Evolutionary conservation across 768 basidiomycete species (phyloP), one percentile per base, ranked within the genome.

Genomic region (Macrolepiota albuminosa): DNA sequence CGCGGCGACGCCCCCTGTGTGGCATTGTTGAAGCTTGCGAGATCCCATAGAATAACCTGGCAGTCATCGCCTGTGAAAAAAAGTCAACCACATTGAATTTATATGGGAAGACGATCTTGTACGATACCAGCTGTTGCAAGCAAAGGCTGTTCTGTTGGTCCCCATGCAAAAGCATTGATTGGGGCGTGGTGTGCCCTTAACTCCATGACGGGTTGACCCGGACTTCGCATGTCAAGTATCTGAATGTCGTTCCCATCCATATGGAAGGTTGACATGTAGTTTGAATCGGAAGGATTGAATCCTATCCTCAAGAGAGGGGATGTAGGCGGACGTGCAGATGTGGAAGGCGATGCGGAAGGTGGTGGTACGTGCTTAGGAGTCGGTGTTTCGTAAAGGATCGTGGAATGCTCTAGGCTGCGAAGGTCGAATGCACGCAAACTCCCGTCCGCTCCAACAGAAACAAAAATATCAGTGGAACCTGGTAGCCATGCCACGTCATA

Each of bases 401-500:
- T 99, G 13, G 94, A 97, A 74, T 98, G 97, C 71, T 99, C 97
- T 48, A 99, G 82, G 65, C 91, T 93, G 52, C 97, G 88, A 58
- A 99, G 79, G 73, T 99, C 97, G 72, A 98, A 99, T 13, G 96
- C 95, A 55, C 97, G 91, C 54, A 98, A 77, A 64, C 91, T 93
- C 11, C 97, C 97, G 69, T 99, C 97, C 34, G 96, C 96, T 26
- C 97, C 97, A 29, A 98, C 97, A 6, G 95, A 97, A 40, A 98
- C 95, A 71, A 99, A 99, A 64, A 98, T 93, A 70, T 98, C 95
- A 13, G 93, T 93, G 9, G 93, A 95, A 29, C 87, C 85, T 6
- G 97, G 97, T 13, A 98, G 83, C 96, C 97, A 99, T n/a, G 94
- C 95, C 45, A 97, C 95, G 70, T 98, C 95, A 75, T 95, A 96